Conservation (phyloP, 1,284 basidiomycete genomes). For the Leccinum insigne region DNA sequence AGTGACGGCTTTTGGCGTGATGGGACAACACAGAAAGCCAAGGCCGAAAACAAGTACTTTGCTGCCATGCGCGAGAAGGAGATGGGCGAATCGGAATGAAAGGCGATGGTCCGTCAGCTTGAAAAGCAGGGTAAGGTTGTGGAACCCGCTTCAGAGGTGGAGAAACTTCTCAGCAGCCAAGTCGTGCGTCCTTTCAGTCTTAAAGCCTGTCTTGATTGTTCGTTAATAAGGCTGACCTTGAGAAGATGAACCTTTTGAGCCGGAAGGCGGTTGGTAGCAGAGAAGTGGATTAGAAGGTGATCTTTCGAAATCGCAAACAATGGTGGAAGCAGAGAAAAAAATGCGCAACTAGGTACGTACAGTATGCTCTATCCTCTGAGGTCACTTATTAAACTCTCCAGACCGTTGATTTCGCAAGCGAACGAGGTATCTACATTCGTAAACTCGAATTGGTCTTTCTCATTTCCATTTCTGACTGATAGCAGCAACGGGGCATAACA, state of each 20-base stretch:
- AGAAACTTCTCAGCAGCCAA: constrained; percentile 59
- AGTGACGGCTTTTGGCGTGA: background rate
- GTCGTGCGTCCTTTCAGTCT: constrained; percentile 43
- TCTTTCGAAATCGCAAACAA: constrained; percentile 34
- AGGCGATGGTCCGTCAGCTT: constrained; percentile 59
- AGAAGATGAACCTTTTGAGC: constrained; percentile 46
- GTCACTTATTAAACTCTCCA: constrained; percentile 11
- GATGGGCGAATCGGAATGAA: constrained; percentile 75
- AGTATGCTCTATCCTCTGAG: background rate
- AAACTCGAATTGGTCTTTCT: constrained; percentile 15
- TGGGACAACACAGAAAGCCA: constrained; percentile 65
- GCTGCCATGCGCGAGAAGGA: constrained; percentile 91
- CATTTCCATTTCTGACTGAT: background rate
- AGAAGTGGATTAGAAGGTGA: constrained; percentile 39
- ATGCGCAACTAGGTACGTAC: constrained; percentile 32
- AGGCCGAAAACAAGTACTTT: constrained; percentile 95
- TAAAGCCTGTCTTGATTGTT: background rate
- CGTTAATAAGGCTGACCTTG: constrained; percentile 44
- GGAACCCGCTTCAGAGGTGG: constrained; percentile 68
- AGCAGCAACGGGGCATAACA: background rate
- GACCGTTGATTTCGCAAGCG: constrained; percentile 25
- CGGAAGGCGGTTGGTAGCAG: constrained; percentile 44
- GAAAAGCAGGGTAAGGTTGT: constrained; percentile 83
- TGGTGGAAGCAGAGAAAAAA: constrained; percentile 40
- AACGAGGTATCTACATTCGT: constrained; percentile 29